Base-by-base conservation (phyloP, 2,329 filamentous ascomycete species). In the Rhynchosporium graminicola region DNA sequence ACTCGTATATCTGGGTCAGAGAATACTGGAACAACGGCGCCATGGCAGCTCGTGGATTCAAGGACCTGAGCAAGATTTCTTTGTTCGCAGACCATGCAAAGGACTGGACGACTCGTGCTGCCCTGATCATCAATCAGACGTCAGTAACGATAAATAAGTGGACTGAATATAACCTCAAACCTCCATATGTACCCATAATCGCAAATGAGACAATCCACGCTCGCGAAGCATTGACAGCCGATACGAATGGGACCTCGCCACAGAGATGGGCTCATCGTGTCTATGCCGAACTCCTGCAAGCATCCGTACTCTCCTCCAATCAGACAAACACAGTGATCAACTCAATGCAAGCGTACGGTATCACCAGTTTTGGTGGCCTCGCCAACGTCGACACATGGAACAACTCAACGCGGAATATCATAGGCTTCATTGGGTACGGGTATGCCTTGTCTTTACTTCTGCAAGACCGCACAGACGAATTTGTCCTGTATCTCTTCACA, bases 271-370 rank as follows among this genome's bases (percentile, higher is more conserved):
- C 48, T 38, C 48, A 51, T 10, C 48, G 48, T 12, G 48, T 51
- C 28, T 51, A 51, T 38, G 48, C 48, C 8, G 48, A 51, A 51
- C 28, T 51, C 6, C 48, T 51, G 4, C 48, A 51, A 33, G 29
- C 48, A 12, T 31, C 29, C 26, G n/a, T 51, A n/a, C 28, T 51
- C 5, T 38, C 48, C 10, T 33, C 48, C 10, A 51, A n/a, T 9
- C 48, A 33, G 12, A 38, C 48, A 3, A 15, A 51, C 48, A n/a
- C 29, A n/a, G 15, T 38, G 3, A 51, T 51, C 28, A 51, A 51
- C 48, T 51, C 48, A 12, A 51, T 51, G 48, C 48, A 38, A 15
- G 48, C 48, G 15, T 33, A 51, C 48, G 48, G 48, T 12, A 33
- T 51, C 7, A 51, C 48, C 8, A 33, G 29, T 26, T 38, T 33